phyloP scores from a whole-genome alignment of 768 basidiomycete species.

The Lentinula sp. region DNA sequence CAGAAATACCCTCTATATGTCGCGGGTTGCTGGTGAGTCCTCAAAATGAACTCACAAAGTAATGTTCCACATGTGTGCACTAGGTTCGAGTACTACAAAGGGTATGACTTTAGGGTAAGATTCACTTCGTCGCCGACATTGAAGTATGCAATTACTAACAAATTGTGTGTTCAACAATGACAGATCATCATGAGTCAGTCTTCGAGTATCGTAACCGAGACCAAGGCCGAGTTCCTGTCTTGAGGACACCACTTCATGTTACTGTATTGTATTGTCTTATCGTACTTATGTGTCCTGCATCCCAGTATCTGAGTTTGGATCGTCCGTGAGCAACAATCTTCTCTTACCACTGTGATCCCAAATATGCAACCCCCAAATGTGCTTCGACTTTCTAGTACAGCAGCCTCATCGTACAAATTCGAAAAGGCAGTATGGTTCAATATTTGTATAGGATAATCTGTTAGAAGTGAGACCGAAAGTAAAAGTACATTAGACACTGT shows the following conservation, averaged over 20 bases:
- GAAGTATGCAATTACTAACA: not conserved
- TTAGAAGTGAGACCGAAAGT: not conserved
- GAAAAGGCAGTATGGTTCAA: too few relatives aligned
- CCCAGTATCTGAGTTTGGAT: too few relatives aligned
- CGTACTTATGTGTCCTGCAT: too few relatives aligned
- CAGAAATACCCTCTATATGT: not conserved
- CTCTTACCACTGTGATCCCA: too few relatives aligned
- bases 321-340: too few relatives aligned
- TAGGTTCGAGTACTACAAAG: not conserved
- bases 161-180: too few relatives aligned
- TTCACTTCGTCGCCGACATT: not conserved
- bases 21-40: not conserved
- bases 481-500: not conserved
- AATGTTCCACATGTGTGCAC: too few relatives aligned
- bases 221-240: not conserved
- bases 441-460: too few relatives aligned
- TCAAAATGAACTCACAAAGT: too few relatives aligned
- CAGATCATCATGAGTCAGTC: not conserved
- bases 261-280: not conserved
- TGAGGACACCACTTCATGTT: not conserved
- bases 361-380: too few relatives aligned
- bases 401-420: too few relatives aligned
- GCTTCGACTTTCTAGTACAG: too few relatives aligned
- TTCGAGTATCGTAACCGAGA: not conserved
- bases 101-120: not conserved